phyloP scores from a whole-genome alignment of 1,139 yeast genomes.

The Magnusiomyces magnusii region DNA sequence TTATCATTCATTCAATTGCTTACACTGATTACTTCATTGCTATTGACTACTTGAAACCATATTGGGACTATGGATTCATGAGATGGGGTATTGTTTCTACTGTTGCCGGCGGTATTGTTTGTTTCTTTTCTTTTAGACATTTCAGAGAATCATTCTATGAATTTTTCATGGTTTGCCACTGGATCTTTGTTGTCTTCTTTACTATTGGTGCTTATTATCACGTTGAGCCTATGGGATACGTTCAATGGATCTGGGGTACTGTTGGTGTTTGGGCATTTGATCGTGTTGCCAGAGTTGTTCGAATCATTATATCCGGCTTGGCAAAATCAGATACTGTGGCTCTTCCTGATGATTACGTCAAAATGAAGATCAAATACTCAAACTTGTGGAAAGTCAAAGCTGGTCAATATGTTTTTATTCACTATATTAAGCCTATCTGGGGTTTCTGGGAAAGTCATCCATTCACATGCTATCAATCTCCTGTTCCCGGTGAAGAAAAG shows the following conservation, averaged over 20 bases:
- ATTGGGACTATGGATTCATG: constrained; percentile 19
- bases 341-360: constrained; percentile 21
- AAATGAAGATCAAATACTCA: constrained; percentile 25
- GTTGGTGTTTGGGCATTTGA: constrained; percentile 38
- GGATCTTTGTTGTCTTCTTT: constrained; percentile 38
- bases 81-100: constrained; percentile 50
- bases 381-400: constrained; percentile 40
- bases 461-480: constrained; percentile 42
- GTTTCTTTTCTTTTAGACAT: constrained; percentile 41
- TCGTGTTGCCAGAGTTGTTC: constrained; percentile 31
- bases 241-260: constrained; percentile 36
- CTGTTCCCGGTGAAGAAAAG: constrained; percentile 19
- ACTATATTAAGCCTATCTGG: constrained; percentile 37
- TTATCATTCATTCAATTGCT: constrained; percentile 34
- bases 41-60: constrained; percentile 9
- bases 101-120: constrained; percentile 37
- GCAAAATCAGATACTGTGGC: constrained; percentile 31
- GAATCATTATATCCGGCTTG: constrained; percentile 37
- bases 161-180: constrained; percentile 52
- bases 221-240: constrained; percentile 33
- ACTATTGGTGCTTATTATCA: constrained; percentile 41
- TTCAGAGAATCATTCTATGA: constrained; percentile 58
- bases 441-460: constrained; percentile 52
- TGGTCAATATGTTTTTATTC: constrained; percentile 52
- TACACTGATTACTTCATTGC: constrained; percentile 21